Evolutionary conservation across 352 stramenopile species (phyloP), one percentile per base, ranked within the genome.

Genomic region (Pythium aristosporum): DNA sequence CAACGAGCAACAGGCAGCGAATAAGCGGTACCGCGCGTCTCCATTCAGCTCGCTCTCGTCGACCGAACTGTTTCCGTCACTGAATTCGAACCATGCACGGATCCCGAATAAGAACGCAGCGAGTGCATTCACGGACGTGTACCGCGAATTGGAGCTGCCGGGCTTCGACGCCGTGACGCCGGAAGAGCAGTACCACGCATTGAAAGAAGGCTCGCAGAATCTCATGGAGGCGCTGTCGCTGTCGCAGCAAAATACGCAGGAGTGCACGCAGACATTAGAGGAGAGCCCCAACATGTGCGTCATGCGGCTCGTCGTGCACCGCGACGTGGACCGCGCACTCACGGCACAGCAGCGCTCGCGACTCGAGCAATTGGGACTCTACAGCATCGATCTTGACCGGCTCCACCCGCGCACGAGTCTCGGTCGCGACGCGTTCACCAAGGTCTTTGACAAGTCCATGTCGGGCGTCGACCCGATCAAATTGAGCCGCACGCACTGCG

Each of bases 171-270:
- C 54, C 5, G 44, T 67, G 21, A 76, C 71, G 23, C 56, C 71
- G 8, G 71, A 75, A 48, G 72, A 76, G 20, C 59, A 70, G 44
- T 73, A 62, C 51, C 61, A 76, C 42, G 82, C 85, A 55, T 56
- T 71, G 42, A 73, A 73, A 25, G 71, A 75, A 62, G 64, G 75
- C 60, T 91, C 82, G 48, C 80, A 91, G 66, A 82, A 79, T 18
- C 61, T 88, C 20, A 67, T 91, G 70, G 80, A 91, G 51, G 68
- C 69, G 36, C 76, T 91, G 47, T 86, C 77, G 54, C 88, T 91
- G 57, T 89, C 82, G 12, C 80, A 91, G 61, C 68, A 89, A 61
- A 87, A 88, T 62, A 91, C 82, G 11, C 80, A 91, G 39, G 80
- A 89, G 57, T 89, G 75, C 61, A 89, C 82, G 42, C 82, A 89